Base-by-base conservation (phyloP, 2,329 filamentous ascomycete genomes). In the Huntiella bhutanensis region DNA sequence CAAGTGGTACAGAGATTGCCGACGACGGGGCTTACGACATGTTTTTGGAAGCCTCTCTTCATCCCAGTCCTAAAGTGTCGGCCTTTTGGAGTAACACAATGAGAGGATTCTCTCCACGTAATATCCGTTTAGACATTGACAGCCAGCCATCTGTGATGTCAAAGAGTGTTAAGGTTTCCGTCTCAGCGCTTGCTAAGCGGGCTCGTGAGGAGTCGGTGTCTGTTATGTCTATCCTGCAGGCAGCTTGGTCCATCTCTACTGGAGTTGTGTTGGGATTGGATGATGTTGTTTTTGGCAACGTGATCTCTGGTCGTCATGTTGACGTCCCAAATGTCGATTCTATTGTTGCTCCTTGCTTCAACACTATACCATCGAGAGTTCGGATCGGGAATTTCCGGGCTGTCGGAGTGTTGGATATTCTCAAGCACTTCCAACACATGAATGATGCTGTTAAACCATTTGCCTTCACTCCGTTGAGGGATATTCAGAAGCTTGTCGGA, bases 281-380 rank as follows among this genome's bases (percentile, higher is more conserved):
- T 0, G 86, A 94, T 55, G 55, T 94, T 4, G 91, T 83, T 58
- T 94, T 95, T 55, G 87, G 88, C 0, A 91, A 84, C 54, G 79
- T 95, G 2, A 71, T 88, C 47, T 87, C 76, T 55, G 86, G 87
- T 1, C 75, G 87, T 5, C 79, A 77, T 1, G 57, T 83, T 7
- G 62, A 73, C 0, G 59, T 87, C 2, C 69, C 80, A 4, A 72
- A 70, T 0, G 65, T 88, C 8, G 77, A 87, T 34, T 65, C 69
- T 3, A 70, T 94, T 4, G 73, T 92, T n/a, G 85, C 83, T 0
- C 87, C 87, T 0, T 93, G 85, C 58, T 94, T 95, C 66, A 95
- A 94, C 56, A 93, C 87, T 0, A 62, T 94, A 10, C 85, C 87
- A 0, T 57, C 86, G 1, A 72, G 84, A 19, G 62, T 75, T 12